Conservation (phyloP, 352 stramenopile species). For the Globisporangium irregulare region DNA sequence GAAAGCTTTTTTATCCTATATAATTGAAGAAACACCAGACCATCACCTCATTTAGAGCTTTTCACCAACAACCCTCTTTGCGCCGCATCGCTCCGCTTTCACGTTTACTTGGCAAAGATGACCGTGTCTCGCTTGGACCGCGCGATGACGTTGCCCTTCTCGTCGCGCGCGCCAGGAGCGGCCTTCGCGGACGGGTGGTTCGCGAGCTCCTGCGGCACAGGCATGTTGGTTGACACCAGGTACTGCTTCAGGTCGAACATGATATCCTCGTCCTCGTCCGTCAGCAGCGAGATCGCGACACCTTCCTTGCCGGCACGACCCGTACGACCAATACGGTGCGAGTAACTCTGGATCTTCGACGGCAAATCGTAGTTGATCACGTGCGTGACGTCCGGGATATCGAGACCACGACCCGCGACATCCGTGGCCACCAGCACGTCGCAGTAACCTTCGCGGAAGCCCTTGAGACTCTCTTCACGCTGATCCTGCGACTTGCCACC, state of each 20-base stretch:
- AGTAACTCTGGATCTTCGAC: conserved; percentile 98
- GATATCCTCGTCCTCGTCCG: conserved; percentile 95
- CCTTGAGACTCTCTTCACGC: conserved; percentile 89
- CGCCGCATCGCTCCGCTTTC: too few species aligned
- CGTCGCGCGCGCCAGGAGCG: conserved; percentile 70
- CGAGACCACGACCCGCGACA: conserved; percentile 94
- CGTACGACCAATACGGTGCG: conserved; percentile 97
- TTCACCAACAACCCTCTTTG: background rate
- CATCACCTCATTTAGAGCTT: background rate
- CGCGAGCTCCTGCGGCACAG: conserved; percentile 92
- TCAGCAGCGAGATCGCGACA: conserved; percentile 97
- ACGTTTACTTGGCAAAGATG: conserved; percentile 78
- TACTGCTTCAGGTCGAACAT: conserved; percentile 98
- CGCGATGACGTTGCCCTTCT: conserved; percentile 86
- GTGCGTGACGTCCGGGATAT: conserved; percentile 98
- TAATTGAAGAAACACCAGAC: conserved; percentile 3
- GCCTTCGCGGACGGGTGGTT: conserved; percentile 92
- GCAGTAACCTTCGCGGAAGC: conserved; percentile 86
- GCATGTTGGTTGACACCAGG: conserved; percentile 93
- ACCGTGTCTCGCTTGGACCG: conserved; percentile 85
- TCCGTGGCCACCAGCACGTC: conserved; percentile 94
- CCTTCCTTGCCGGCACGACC: conserved; percentile 97
- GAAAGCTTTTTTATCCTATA: conserved; percentile 7
- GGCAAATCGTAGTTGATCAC: conserved; percentile 99
- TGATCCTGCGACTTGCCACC: conserved; percentile 97